A percentile compares a stretch with the other conserved stretches of the same genome.
Conservation (phyloP, 106 monocot genomes). For the Dioscorea alata region DNA sequence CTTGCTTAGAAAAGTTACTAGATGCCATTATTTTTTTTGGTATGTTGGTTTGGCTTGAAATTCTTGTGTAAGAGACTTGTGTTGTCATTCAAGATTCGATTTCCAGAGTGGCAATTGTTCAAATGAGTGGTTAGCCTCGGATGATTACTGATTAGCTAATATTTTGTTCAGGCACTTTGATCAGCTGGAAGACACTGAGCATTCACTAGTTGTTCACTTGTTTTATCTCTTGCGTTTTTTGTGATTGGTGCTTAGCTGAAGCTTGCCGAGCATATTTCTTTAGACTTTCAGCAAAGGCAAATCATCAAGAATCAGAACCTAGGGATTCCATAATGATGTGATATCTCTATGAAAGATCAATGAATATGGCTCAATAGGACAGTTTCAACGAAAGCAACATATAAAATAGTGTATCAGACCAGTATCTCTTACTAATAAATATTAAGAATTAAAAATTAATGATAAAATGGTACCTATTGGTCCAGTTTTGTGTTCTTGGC, state of each 20-base stretch:
- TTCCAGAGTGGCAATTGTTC: slow-evolving; percentile 16
- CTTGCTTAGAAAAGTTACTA: too few species aligned
- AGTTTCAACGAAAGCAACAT: not conserved
- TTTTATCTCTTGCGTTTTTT: slow-evolving; percentile 24
- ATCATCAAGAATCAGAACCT: not conserved
- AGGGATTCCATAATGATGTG: too few species aligned
- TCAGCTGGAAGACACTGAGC: slow-evolving; percentile 27
- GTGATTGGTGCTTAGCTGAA: slow-evolving; percentile 25
- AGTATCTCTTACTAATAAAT: not conserved
- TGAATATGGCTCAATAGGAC: too few species aligned
- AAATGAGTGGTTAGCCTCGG: slow-evolving; percentile 12
- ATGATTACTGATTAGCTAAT: slow-evolving; percentile 11
- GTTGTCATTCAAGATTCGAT: slow-evolving; percentile 10
- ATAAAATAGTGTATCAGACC: not conserved
- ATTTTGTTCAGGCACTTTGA: slow-evolving; percentile 30
- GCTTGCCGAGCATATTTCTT: slow-evolving; percentile 40
- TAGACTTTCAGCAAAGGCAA: slow-evolving; percentile 41
- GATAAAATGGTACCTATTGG: slow-evolving; percentile 62
- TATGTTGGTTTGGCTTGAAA: slow-evolving; percentile 28
- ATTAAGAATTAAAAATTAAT: not conserved
- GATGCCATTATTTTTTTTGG: too few species aligned
- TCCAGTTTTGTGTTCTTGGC: slow-evolving; percentile 65
- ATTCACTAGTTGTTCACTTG: slow-evolving; percentile 36
- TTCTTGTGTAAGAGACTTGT: slow-evolving; percentile 33
- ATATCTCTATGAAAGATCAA: not conserved